Evolutionary conservation across 2,329 filamentous ascomycete genomes (phyloP).

Genomic region (Hypoxylon sp.): DNA sequence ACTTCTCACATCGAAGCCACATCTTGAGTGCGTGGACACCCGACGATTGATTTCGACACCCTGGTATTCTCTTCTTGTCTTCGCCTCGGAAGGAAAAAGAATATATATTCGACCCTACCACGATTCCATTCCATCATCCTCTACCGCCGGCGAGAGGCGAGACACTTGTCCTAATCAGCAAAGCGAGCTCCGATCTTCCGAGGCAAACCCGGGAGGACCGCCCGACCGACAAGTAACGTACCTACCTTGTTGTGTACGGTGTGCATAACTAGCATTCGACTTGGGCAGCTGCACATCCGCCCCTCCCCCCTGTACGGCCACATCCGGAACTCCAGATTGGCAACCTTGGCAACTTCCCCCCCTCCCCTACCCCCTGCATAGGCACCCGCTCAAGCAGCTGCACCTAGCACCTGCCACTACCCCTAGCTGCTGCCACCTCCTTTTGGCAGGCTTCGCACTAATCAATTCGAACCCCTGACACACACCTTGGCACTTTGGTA

Average conservation of each 20-base stretch:
- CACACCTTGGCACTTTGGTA: conserved; percentile 16
- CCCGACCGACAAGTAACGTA: conserved; percentile 35
- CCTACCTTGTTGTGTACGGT: neutral
- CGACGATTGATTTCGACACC: conserved; percentile 28
- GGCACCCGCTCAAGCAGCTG: conserved; percentile 38
- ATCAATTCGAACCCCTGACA: conserved; percentile 33
- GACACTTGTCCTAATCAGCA: conserved; percentile 29
- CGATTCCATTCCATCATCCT: conserved; percentile 35
- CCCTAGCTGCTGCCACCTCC: conserved; percentile 37
- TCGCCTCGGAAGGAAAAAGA: conserved; percentile 7
- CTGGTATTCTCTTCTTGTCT: conserved; percentile 13
- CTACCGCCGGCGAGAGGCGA: conserved; percentile 34
- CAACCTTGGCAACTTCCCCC: neutral
- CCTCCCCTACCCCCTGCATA: conserved; percentile 39
- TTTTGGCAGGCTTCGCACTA: conserved; percentile 25
- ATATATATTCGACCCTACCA: conserved; percentile 23
- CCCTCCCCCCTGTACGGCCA: conserved; percentile 37
- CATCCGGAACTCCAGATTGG: conserved; percentile 31
- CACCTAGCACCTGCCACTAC: conserved; percentile 40
- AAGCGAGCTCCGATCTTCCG: conserved; percentile 39
- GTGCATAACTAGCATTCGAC: conserved; percentile 3
- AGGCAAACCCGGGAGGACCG: conserved; percentile 41
- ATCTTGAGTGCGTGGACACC: conserved; percentile 37
- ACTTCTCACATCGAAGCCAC: conserved; percentile 45
- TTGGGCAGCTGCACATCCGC: conserved; percentile 33